Evolutionary conservation across 345 rosid genomes (phyloP), one percentile per base, ranked within the genome.

Genomic region (Aquilaria yunnanensis): DNA sequence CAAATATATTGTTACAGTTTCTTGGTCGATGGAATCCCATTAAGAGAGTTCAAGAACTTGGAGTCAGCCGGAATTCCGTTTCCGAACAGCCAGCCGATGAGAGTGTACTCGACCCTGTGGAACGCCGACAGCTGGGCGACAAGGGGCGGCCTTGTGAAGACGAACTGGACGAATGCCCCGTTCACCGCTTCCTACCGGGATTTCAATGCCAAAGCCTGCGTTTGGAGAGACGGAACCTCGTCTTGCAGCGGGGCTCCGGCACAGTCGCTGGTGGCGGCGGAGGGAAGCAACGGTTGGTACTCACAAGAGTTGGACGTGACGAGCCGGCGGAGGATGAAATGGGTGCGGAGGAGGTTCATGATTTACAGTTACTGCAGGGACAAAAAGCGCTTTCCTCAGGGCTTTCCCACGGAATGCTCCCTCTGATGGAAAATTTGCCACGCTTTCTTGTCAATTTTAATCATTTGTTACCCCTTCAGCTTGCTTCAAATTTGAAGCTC

Each of bases 361-460:
- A 66, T 75, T 2, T 75, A 75, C 43, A 66, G 72, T 46, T 76
- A 76, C 34, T 76, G 80, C 65, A 56, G 41, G 5, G 80, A 72
- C 43, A 67, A 56, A 12, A 62, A 60, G n/a, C 65, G 80, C 37
- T 76, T 72, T 48, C 77, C 80, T 37, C 60, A 33, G 49, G 74
- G 77, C 16, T 60, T 57, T 49, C 77, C 80, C 16, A 34, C 47
- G 3, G 76, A 68, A 51, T 72, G 80, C 64, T 64, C 32, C 51
- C 47, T 75, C 66, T 32, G 51, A 55, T 30, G 5, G 31, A 51
- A 48, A 3, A 48, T 4, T 10, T 5, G 23, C 29, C 41, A 10
- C 31, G 11, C 9, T n/a, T 51, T 5, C 10, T 37, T 43, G 23
- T 23, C 23, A 1, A 23, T 23, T 23, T 23, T 23, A 23, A 23